Conservation (phyloP, 1,139 yeast species). For the Zygoascus meyerae region DNA sequence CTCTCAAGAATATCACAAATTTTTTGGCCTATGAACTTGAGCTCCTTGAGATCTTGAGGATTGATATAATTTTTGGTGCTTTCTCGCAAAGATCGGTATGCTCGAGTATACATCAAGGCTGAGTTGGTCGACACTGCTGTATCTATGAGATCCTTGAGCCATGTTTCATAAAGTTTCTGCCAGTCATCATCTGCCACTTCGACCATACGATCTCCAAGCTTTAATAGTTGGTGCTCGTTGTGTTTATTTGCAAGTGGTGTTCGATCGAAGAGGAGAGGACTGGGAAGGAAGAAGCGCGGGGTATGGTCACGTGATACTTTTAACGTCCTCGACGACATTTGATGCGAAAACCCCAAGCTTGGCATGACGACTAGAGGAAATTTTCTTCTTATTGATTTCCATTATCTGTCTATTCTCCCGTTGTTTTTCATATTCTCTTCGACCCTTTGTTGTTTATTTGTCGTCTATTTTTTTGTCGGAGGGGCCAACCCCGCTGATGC, state of each 20-base stretch:
- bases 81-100: constrained; percentile 43
- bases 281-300: background rate
- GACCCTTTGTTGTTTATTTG: no score
- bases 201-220: background rate
- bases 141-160: constrained; percentile 50
- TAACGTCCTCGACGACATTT: no score
- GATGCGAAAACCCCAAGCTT: no score
- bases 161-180: constrained; percentile 25
- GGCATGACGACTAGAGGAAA: no score
- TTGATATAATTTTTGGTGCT: constrained; percentile 42
- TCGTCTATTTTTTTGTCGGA: background rate
- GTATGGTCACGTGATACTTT: background rate
- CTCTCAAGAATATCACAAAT: constrained; percentile 45
- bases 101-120: constrained; percentile 44
- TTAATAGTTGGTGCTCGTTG: no score
- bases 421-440: no score
- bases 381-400: no score
- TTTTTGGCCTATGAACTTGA: constrained; percentile 60
- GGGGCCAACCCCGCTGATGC: background rate
- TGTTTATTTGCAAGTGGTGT: no score
- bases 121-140: constrained; percentile 39
- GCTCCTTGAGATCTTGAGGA: constrained; percentile 46
- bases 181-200: background rate
- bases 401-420: no score
- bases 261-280: no score